Evolutionary conservation across 1,284 basidiomycete genomes (phyloP), one percentile per base, ranked within the genome.

Genomic region (Microstroma glucosiphilum): DNA sequence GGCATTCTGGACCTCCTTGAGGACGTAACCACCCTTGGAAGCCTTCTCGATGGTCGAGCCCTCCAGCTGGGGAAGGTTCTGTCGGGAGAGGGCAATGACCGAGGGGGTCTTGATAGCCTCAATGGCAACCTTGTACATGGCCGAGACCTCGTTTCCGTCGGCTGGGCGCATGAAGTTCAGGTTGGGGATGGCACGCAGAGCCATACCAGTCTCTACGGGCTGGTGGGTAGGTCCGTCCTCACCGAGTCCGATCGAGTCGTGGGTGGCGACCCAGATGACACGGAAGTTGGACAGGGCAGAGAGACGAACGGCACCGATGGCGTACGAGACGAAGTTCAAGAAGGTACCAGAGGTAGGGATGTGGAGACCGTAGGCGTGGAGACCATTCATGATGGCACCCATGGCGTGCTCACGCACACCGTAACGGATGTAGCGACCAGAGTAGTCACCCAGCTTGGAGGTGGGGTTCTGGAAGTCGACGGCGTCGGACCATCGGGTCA

Each of bases 151-250:
- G 80, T 94, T 93, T 54, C 92, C 92, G 79, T 96, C 91, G 48
- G 91, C 91, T 7, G 91, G 90, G 64, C 90, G 87, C 69, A 68
- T 73, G 67, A 75, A 71, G 66, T 68, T 88, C 61, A 91, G 81
- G 84, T 96, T 96, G 73, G 92, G 93, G 64, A 87, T 86, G 25
- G 92, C 89, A 72, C 92, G 89, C 80, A 96, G 84, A 81, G 89
- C 89, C 60, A 86, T 87, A 66, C 86, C 89, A 46, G 89, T 91
- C 83, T 96, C 92, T 64, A 94, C 84, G 64, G 92, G 92, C 81
- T 96, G 92, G 81, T 96, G 92, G 58, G 93, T 96, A 59, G 93
- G 92, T 55, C 93, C 93, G 75, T 96, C 92, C 82, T 96, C 92
- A 69, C 91, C 80, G n/a, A 81, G 70, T 67, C 77, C 74, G 62